A percentile compares a stretch with the other conserved stretches of the same genome.
phyloP scores from a whole-genome alignment of 169 alveolate species.

The Plasmodium blacklocki region DNA sequence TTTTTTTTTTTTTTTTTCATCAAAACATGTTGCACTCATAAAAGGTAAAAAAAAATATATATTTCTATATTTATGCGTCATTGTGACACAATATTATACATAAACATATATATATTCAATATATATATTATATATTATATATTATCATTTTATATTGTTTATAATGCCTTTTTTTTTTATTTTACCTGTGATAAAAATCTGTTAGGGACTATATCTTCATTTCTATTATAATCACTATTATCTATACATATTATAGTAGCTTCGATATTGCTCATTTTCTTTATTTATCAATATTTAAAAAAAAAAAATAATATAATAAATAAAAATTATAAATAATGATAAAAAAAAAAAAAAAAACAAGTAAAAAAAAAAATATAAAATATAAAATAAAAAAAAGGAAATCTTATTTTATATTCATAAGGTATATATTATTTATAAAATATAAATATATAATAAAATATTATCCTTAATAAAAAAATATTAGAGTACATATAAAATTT shows the following conservation, averaged over 20 bases:
- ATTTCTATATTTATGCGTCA: no score
- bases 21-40: no score
- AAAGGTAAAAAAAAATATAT: no score
- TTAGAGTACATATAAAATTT: no score
- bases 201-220: slow-evolving; percentile 95
- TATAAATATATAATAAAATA: no score
- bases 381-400: no score
- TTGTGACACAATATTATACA: no score
- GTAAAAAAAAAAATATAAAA: not conserved
- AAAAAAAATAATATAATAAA: not conserved
- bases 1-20: not conserved
- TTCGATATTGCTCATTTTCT: slow-evolving; percentile 94
- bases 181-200: slow-evolving; percentile 88
- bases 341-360: not conserved
- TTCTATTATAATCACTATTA: slow-evolving; percentile 97
- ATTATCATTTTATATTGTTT: not conserved
- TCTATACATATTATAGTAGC: slow-evolving; percentile 96
- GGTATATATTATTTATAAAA: no score
- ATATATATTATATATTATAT: no score
- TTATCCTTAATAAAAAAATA: no score
- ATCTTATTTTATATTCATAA: no score
- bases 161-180: not conserved
- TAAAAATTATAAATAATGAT: not conserved
- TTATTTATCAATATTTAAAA: not conserved
- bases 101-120: no score